phyloP scores from a whole-genome alignment of 345 rosid genomes.

The Eucalyptus decipiens region DNA sequence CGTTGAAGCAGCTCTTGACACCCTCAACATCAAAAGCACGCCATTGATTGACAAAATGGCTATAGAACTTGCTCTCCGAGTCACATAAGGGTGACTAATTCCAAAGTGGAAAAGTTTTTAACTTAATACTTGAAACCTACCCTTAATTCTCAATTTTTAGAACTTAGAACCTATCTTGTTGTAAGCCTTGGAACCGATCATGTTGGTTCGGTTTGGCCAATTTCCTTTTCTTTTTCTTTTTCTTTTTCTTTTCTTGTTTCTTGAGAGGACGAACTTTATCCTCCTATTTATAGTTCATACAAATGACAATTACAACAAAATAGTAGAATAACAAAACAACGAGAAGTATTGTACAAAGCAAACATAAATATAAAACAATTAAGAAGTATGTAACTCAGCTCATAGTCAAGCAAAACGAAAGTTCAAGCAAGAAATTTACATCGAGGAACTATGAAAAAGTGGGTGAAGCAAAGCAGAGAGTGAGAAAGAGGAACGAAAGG shows the following conservation, averaged over 20 bases:
- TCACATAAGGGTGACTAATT: neutral
- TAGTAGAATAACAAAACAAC: neutral
- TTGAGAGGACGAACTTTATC: neutral
- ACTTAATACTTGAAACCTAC: neutral
- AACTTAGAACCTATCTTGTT: neutral
- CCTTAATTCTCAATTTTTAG: neutral
- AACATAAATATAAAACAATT: neutral
- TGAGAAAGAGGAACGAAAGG: neutral
- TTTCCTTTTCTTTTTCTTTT: neutral
- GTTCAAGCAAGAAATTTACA: neutral
- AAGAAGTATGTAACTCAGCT: neutral
- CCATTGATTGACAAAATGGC: neutral
- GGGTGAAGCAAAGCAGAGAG: neutral
- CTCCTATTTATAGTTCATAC: neutral
- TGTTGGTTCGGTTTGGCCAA: neutral
- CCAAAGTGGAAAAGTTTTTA: neutral
- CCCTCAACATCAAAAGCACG: neutral
- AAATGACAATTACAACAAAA: neutral
- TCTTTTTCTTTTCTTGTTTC: neutral
- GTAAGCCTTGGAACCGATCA: accelerated
- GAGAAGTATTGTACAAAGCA: neutral
- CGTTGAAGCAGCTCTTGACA: neutral
- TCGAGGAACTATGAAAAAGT: neutral
- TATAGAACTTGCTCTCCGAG: neutral
- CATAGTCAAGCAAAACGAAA: neutral